These are phyloP conservation scores for Pythium chondricola DNA, from an alignment of 352 stramenopile species.

Conservation along the genomic window DNA sequence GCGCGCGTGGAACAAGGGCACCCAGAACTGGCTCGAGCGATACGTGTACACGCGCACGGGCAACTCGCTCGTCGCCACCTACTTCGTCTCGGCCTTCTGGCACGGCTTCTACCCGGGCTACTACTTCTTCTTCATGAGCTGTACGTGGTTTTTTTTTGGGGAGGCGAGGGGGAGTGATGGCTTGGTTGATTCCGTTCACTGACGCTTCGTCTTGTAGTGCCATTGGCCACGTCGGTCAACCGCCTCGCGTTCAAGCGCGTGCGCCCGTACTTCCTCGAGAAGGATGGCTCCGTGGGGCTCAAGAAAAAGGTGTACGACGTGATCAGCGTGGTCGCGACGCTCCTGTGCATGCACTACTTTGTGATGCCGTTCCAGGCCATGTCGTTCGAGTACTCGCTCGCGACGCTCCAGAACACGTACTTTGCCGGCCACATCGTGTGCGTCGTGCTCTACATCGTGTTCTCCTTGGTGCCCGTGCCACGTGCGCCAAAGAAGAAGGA, in stretches of 20 bases:
- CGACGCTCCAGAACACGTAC: constrained; percentile 60
- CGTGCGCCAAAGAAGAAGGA: constrained; percentile 38
- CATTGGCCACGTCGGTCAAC: constrained; percentile 63
- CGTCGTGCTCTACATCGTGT: constrained; percentile 59
- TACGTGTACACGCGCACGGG: constrained; percentile 96
- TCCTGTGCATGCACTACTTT: constrained; percentile 68
- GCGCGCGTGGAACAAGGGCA: constrained; percentile 96
- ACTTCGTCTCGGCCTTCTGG: constrained; percentile 95
- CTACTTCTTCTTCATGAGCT: constrained; percentile 93
- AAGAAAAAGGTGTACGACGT: constrained; percentile 61
- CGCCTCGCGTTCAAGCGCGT: constrained; percentile 44
- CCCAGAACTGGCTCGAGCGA: constrained; percentile 92
- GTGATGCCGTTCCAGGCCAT: constrained; percentile 27
- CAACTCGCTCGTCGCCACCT: constrained; percentile 91
- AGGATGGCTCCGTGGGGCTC: constrained; percentile 12
- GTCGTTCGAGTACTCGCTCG: constrained; percentile 62
- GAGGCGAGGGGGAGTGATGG: not conserved
- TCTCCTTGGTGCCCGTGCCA: constrained; percentile 43
- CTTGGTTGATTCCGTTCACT: not conserved
- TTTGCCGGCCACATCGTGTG: constrained; percentile 63
- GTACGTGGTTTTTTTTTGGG: constrained; percentile 18
- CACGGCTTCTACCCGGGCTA: constrained; percentile 99
- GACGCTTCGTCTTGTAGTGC: constrained; percentile 28
- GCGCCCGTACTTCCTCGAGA: constrained; percentile 45
- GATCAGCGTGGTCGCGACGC: constrained; percentile 43